These are phyloP conservation scores for Besnoitia besnoiti DNA, from an alignment of 169 alveolate species.

Conservation along the genomic window DNA sequence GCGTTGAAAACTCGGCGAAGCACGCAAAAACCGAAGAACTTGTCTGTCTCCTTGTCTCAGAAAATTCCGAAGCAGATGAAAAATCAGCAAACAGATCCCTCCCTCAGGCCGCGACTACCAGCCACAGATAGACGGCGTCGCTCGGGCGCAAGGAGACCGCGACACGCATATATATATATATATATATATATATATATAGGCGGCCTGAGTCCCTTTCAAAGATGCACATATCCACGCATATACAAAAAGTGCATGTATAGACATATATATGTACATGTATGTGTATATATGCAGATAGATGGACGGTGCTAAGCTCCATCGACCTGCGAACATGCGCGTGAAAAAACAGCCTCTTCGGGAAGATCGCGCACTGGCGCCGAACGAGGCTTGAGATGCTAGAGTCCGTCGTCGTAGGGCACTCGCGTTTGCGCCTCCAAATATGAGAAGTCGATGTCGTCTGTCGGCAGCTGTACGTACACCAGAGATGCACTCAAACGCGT, in stretches of 20 bases:
- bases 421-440: constrained; percentile 39
- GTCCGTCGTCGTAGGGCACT: constrained; percentile 19
- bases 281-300: too few species aligned
- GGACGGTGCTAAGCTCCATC: too few species aligned
- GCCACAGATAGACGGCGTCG: too few species aligned
- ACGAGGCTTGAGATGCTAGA: neutral
- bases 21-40: too few species aligned
- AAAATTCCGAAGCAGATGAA: too few species aligned
- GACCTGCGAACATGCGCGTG: neutral
- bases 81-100: too few species aligned
- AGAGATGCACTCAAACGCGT: neutral
- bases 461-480: constrained; percentile 49
- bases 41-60: too few species aligned
- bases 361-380: neutral
- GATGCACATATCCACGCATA: neutral
- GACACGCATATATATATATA: neutral
- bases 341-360: neutral
- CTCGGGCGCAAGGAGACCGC: too few species aligned
- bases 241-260: neutral
- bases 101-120: too few species aligned
- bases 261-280: neutral
- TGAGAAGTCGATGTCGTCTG: constrained; percentile 58
- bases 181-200: neutral
- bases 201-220: neutral
- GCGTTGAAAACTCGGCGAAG: too few species aligned